A percentile compares a stretch with the other conserved stretches of the same genome.
Conservation (phyloP, 805 yeast species). For the Wickerhamiella siamensis region DNA sequence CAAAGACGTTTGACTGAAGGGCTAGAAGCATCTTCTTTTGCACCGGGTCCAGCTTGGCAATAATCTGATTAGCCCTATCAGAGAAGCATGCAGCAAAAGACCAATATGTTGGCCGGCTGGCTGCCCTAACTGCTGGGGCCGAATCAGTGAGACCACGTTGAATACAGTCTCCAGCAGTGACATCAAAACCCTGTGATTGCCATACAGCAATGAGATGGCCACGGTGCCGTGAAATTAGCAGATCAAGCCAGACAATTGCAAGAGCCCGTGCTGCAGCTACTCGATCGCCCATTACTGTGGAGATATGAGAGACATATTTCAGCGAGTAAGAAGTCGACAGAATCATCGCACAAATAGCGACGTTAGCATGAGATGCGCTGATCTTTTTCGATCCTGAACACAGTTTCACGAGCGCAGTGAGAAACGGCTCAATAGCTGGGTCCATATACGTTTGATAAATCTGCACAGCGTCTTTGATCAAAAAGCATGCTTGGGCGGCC, state of each 20-base stretch:
- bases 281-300: conserved; percentile 47
- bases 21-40: conserved; percentile 9
- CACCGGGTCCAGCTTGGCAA: conserved; percentile 16
- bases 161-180: conserved; percentile 40
- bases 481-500: conserved; percentile 57
- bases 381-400: conserved; percentile 45
- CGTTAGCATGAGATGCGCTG: conserved; percentile 36
- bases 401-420: conserved; percentile 37
- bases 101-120: conserved; percentile 67
- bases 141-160: conserved; percentile 61
- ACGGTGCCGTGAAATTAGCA: conserved; percentile 34
- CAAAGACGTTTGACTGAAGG: neutral
- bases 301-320: conserved; percentile 37
- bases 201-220: neutral
- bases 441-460: conserved; percentile 19
- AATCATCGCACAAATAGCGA: conserved; percentile 35
- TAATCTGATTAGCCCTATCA: conserved; percentile 31
- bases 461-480: conserved; percentile 45
- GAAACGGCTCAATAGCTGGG: conserved; percentile 33
- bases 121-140: conserved; percentile 62
- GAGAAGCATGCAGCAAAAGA: conserved; percentile 42
- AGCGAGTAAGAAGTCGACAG: conserved; percentile 33
- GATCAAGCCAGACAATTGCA: conserved; percentile 55
- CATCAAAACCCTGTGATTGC: conserved; percentile 1
- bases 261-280: conserved; percentile 56